phyloP scores from a whole-genome alignment of 2,329 filamentous ascomycete genomes.

The Ceratocystiopsis sp. region DNA sequence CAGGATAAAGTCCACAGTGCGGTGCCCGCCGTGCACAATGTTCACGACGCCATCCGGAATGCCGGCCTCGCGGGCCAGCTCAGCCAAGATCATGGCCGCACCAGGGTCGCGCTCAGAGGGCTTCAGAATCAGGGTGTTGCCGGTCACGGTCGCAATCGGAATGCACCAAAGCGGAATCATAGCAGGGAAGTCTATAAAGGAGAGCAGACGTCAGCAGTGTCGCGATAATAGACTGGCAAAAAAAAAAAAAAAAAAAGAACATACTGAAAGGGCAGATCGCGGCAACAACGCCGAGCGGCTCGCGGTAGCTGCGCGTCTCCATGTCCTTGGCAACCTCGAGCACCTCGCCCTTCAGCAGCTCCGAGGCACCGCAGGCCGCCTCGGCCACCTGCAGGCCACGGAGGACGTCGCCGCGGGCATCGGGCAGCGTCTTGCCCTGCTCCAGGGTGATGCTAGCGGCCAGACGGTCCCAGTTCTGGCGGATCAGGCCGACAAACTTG shows the following conservation, averaged over 20 bases:
- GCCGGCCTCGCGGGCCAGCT: slow-evolving; percentile 63
- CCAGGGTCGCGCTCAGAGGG: slow-evolving; percentile 75
- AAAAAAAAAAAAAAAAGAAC: slow-evolving; percentile 16
- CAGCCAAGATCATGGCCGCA: slow-evolving; percentile 69
- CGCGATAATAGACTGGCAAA: background rate
- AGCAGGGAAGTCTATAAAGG: slow-evolving; percentile 55
- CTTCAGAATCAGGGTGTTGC: slow-evolving; percentile 74
- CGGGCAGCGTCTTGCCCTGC: slow-evolving; percentile 77
- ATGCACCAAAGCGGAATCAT: slow-evolving; percentile 93
- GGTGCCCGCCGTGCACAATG: slow-evolving; percentile 63
- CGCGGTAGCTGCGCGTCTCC: slow-evolving; percentile 70
- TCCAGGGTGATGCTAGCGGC: slow-evolving; percentile 75
- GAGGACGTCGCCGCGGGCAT: slow-evolving; percentile 67
- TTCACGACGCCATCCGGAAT: slow-evolving; percentile 73
- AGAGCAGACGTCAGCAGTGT: background rate
- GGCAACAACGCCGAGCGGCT: slow-evolving; percentile 65
- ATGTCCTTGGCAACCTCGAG: slow-evolving; percentile 79
- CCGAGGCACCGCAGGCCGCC: slow-evolving; percentile 63
- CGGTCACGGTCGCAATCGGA: slow-evolving; percentile 66
- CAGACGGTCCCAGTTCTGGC: slow-evolving; percentile 71
- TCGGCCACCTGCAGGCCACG: slow-evolving; percentile 73
- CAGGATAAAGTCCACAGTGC: slow-evolving; percentile 72
- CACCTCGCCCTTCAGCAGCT: slow-evolving; percentile 67
- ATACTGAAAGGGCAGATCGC: slow-evolving; percentile 77
- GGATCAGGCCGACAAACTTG: slow-evolving; percentile 62